Conservation (phyloP, 1,284 basidiomycete genomes). For the Sphaerobolus stellatus region DNA sequence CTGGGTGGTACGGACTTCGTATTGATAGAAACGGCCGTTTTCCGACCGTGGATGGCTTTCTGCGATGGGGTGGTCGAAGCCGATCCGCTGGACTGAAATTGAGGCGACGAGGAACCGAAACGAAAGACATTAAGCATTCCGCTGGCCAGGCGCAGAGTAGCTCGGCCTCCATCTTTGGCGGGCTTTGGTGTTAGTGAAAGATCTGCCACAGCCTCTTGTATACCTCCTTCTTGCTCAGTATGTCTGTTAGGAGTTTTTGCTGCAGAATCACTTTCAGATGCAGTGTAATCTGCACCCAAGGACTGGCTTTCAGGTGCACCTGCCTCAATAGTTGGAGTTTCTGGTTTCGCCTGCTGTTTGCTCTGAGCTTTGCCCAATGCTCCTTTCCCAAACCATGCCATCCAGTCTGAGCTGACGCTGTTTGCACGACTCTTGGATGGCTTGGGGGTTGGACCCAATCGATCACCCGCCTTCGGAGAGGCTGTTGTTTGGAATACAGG, state of each 20-base stretch:
- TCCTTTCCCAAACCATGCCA: constrained; percentile 12
- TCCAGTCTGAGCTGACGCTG: constrained; percentile 11
- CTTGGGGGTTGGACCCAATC: background rate
- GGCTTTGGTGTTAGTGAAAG: constrained; percentile 7
- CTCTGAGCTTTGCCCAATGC: constrained; percentile 3
- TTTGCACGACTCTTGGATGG: background rate
- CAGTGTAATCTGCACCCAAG: background rate
- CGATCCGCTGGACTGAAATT: background rate
- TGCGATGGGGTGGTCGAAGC: background rate
- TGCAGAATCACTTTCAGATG: background rate
- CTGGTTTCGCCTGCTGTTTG: constrained; percentile 6
- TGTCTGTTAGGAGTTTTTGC: background rate
- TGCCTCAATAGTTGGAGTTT: background rate
- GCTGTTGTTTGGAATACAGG: background rate
- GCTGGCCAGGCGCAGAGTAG: constrained; percentile 11
- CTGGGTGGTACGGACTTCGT: constrained; percentile 7
- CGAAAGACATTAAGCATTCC: constrained; percentile 9
- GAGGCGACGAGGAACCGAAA: constrained; percentile 6
- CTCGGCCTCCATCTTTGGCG: background rate
- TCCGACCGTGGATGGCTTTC: constrained; percentile 4
- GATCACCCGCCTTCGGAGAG: background rate
- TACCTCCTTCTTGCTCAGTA: background rate
- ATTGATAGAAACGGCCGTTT: constrained; percentile 3
- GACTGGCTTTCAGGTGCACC: background rate
- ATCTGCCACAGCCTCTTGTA: background rate